Evolutionary conservation across 169 alveolate species (phyloP).

Genomic region (Cryptosporidium ubiquitum): DNA sequence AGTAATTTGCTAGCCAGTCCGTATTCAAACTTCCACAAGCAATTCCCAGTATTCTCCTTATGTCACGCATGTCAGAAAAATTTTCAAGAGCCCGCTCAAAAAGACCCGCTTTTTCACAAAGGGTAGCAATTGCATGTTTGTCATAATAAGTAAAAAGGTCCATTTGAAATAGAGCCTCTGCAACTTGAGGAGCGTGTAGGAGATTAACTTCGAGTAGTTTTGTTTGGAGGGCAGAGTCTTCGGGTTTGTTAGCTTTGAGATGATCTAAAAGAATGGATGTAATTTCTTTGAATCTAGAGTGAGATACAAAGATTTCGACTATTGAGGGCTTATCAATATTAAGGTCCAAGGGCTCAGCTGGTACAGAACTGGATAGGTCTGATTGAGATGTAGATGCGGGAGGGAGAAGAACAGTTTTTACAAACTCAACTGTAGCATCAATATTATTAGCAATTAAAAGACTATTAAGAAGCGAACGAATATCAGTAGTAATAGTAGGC

Average conservation of each 20-base stretch:
- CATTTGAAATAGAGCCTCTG: slow-evolving; percentile 95
- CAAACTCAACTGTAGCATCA: slow-evolving; percentile 76
- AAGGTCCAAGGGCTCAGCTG: slow-evolving; percentile 70
- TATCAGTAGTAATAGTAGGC: slow-evolving; percentile 73
- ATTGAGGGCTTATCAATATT: slow-evolving; percentile 84
- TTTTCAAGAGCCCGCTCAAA: slow-evolving; percentile 96
- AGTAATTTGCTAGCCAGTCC: slow-evolving; percentile 80
- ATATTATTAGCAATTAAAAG: slow-evolving; percentile 78
- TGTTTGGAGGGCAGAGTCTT: slow-evolving; percentile 98
- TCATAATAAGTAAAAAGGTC: slow-evolving; percentile 97
- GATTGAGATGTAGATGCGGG: slow-evolving; percentile 47
- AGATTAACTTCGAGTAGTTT: slow-evolving; percentile 96
- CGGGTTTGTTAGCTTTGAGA: slow-evolving; percentile 95
- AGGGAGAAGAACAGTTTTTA: slow-evolving; percentile 76
- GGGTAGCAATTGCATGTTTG: slow-evolving; percentile 93
- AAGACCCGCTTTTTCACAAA: slow-evolving; percentile 97
- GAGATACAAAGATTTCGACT: slow-evolving; percentile 90
- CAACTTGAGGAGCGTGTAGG: slow-evolving; percentile 94
- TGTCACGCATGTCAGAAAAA: slow-evolving; percentile 92
- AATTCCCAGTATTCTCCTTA: slow-evolving; percentile 90
- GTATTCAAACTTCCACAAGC: slow-evolving; percentile 75
- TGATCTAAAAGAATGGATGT: slow-evolving; percentile 97
- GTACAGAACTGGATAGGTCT: slow-evolving; percentile 16
- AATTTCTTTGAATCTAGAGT: slow-evolving; percentile 94
- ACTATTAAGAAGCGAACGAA: slow-evolving; percentile 62